These are phyloP conservation scores for Solanum hybrid DNA, from an alignment of 305 asterid species.

Conservation along the genomic window DNA sequence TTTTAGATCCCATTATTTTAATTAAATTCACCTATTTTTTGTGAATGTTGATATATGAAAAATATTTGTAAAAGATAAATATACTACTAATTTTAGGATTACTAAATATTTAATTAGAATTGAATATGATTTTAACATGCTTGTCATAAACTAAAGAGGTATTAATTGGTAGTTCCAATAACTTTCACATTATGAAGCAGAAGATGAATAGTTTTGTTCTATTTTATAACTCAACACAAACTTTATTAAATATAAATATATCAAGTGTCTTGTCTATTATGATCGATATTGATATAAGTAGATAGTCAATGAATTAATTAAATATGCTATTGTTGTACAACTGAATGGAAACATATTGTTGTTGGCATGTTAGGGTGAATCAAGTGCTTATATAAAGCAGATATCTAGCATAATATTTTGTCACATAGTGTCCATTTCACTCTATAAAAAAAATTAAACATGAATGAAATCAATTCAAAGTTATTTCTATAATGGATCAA, in stretches of 20 bases:
- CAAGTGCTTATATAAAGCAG: neutral
- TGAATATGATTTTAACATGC: neutral
- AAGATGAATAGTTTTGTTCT: neutral
- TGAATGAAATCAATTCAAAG: neutral
- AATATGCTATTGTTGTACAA: neutral
- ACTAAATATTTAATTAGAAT: neutral
- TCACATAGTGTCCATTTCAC: neutral
- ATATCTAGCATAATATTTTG: neutral
- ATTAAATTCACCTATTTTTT: neutral
- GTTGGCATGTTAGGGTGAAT: neutral
- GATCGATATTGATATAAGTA: neutral
- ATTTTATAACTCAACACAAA: neutral
- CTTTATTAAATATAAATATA: neutral
- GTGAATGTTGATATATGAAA: neutral
- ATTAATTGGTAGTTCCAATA: neutral
- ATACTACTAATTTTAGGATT: neutral
- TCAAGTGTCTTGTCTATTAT: neutral
- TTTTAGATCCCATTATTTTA: neutral
- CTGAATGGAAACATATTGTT: neutral
- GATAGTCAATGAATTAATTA: neutral
- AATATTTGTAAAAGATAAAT: neutral
- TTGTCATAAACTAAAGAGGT: neutral
- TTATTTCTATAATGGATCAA: neutral
- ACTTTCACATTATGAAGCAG: neutral
- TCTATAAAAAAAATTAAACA: neutral